Percentiles rank a stretch among this genome's conserved stretches.
phyloP scores from a whole-genome alignment of 192 early-diverging fungal genomes.

The Rhizophagus prolifer region DNA sequence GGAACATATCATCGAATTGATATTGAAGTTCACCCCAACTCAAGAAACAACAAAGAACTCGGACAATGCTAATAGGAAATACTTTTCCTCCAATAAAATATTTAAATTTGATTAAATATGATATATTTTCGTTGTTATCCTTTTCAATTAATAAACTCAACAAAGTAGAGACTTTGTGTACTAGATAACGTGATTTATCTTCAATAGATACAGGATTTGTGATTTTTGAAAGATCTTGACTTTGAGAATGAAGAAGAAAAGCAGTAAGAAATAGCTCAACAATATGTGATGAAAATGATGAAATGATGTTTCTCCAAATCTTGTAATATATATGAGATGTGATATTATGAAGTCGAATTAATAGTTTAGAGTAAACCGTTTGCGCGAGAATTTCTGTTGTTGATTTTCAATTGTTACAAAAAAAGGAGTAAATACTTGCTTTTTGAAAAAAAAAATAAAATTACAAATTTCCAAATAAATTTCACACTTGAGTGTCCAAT shows the following conservation, averaged over 20 bases:
- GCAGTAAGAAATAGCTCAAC: slow-evolving; percentile 15
- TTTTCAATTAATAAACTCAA: slow-evolving; percentile 16
- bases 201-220: slow-evolving; percentile 1
- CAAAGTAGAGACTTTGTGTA: slow-evolving; percentile 13
- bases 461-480: background rate
- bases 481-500: slow-evolving; percentile 25
- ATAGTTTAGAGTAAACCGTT: background rate
- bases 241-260: slow-evolving; percentile 3
- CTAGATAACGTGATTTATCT: slow-evolving; percentile 5
- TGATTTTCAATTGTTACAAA: background rate
- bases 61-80: slow-evolving; percentile 11
- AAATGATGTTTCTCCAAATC: slow-evolving; percentile 6
- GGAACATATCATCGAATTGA: background rate
- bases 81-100: slow-evolving; percentile 27
- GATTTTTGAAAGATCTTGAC: background rate
- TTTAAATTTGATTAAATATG: slow-evolving; percentile 22
- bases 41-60: slow-evolving; percentile 28
- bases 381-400: slow-evolving; percentile 10
- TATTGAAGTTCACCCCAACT: slow-evolving; percentile 4
- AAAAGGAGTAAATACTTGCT: background rate
- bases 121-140: background rate
- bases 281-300: slow-evolving; percentile 5
- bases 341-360: background rate
- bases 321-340: background rate
- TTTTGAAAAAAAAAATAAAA: background rate